Conservation (phyloP, 2,329 filamentous ascomycete genomes). For the Fusarium brachygibbosum region DNA sequence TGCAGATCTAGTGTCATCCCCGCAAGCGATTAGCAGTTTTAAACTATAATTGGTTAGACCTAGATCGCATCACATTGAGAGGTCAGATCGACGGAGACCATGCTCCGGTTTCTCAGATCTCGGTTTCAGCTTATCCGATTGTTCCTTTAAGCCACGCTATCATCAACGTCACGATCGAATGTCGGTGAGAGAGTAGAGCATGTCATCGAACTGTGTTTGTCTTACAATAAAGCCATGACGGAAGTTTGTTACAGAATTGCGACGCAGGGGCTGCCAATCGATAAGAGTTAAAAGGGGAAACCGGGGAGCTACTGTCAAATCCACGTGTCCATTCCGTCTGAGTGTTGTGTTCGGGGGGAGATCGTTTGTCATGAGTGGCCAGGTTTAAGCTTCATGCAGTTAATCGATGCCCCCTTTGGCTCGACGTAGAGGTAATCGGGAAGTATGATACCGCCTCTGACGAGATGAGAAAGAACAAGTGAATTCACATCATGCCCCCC, state of each 20-base stretch:
- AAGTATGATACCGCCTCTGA: neutral
- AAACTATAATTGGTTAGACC: neutral
- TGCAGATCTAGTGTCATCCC: neutral
- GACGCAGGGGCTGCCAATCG: neutral
- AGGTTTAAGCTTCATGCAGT: neutral
- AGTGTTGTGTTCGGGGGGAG: neutral
- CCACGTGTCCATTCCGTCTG: neutral
- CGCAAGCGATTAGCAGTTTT: neutral
- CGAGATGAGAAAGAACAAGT: no score
- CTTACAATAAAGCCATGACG: neutral
- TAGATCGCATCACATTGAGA: neutral
- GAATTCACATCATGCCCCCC: neutral
- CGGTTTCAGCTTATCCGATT: neutral
- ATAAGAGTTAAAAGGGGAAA: neutral
- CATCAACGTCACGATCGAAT: neutral
- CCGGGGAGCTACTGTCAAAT: neutral
- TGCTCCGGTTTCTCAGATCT: slow-evolving; percentile 3
- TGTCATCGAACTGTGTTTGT: neutral
- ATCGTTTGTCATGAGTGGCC: neutral
- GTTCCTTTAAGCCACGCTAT: neutral
- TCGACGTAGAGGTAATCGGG: neutral
- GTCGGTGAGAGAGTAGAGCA: neutral
- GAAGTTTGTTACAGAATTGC: neutral
- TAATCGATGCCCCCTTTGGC: neutral
- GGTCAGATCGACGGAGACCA: slow-evolving; percentile 5